Percentiles rank a stretch among this genome's conserved stretches.
These are phyloP conservation scores for Magnaporthiopsis poae DNA, from an alignment of 2,329 filamentous ascomycete genomes.

Conservation along the genomic window DNA sequence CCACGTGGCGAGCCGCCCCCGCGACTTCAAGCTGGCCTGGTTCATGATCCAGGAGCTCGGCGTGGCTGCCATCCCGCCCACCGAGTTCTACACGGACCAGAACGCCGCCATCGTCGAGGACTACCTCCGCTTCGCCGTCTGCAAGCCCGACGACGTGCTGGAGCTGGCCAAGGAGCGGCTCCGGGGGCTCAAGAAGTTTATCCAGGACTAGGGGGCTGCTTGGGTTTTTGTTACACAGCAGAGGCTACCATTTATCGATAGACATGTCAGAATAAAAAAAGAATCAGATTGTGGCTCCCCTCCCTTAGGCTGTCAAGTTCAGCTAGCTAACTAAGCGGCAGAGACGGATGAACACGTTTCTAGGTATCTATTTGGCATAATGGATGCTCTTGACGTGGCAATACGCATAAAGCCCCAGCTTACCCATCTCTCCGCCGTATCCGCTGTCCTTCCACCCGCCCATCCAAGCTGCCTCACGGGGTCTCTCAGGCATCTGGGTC, in stretches of 20 bases:
- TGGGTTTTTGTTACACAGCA: no score
- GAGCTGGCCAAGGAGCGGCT: conserved; percentile 69
- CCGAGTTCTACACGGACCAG: conserved; percentile 84
- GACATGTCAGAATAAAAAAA: conserved; percentile 1
- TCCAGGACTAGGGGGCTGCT: conserved; percentile 23
- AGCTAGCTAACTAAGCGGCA: no score
- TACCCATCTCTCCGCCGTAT: conserved; percentile 25
- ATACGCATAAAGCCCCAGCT: conserved; percentile 24
- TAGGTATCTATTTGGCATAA: conserved; percentile 16
- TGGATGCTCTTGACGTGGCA: conserved; percentile 24
- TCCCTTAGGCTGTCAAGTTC: not conserved
- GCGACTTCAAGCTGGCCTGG: conserved; percentile 92
- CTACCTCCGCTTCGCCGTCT: conserved; percentile 90
- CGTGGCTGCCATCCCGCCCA: conserved; percentile 89
- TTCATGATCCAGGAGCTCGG: conserved; percentile 95
- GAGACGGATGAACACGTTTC: no score
- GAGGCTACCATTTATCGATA: not conserved
- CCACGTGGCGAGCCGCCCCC: conserved; percentile 73
- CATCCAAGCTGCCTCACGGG: conserved; percentile 23
- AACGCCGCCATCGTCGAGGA: conserved; percentile 83
- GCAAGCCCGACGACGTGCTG: conserved; percentile 81
- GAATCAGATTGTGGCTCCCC: not conserved
- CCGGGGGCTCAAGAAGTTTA: conserved; percentile 63
- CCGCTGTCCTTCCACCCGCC: conserved; percentile 25
- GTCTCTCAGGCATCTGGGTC: conserved; percentile 16